These are phyloP conservation scores for Ophiostoma fasciatum DNA, from an alignment of 2,329 filamentous ascomycete species.

Conservation along the genomic window DNA sequence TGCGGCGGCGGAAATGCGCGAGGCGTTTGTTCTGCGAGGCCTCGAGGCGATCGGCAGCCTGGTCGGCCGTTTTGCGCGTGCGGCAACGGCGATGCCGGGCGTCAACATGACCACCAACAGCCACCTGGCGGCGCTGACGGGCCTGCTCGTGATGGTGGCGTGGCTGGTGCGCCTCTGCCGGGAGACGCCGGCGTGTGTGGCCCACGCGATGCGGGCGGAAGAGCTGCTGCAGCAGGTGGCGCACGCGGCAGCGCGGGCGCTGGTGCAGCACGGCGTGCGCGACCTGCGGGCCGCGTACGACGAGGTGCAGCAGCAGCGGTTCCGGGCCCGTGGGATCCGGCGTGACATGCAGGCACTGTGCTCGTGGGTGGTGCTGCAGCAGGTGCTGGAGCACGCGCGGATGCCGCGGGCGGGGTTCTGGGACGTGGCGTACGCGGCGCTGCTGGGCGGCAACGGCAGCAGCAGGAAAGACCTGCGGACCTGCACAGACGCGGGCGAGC, in stretches of 20 bases:
- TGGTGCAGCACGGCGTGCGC: constrained; percentile 28
- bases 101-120: constrained; percentile 13
- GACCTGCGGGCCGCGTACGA: constrained; percentile 31
- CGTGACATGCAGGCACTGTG: constrained; percentile 29
- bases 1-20: constrained; percentile 18
- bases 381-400: constrained; percentile 31
- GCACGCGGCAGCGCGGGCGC: constrained; percentile 21
- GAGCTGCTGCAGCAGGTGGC: constrained; percentile 29
- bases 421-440: constrained; percentile 35
- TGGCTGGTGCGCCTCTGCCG: constrained; percentile 29
- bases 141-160: constrained; percentile 22
- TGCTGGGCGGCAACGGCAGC: constrained; percentile 21
- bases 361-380: constrained; percentile 45
- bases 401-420: constrained; percentile 44
- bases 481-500: constrained; percentile 26
- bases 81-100: background rate
- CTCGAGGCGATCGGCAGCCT: constrained; percentile 29
- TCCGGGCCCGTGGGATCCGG: constrained; percentile 37
- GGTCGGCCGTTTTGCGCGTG: constrained; percentile 17
- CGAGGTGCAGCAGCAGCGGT: constrained; percentile 27
- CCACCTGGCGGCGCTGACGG: constrained; percentile 16
- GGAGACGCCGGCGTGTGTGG: constrained; percentile 16
- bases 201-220: constrained; percentile 31
- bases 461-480: no score
- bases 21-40: constrained; percentile 28